Base-by-base conservation (phyloP, 1,284 basidiomycete genomes). In the Tilletia horrida region DNA sequence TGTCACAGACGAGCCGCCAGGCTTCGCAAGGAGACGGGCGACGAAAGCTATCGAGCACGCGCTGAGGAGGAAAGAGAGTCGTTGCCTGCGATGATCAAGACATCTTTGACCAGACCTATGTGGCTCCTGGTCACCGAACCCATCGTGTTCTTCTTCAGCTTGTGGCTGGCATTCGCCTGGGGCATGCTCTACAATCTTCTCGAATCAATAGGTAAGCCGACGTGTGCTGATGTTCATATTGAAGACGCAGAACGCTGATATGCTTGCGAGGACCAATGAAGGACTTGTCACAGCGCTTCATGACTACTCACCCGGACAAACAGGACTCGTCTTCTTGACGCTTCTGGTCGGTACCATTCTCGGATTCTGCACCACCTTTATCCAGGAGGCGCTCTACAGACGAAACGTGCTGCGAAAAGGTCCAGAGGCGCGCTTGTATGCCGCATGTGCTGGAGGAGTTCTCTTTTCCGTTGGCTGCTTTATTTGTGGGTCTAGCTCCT, bases 311-410 rank as follows among this genome's bases (percentile, higher is more conserved):
- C n/a, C 61, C 29, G 70, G 69, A 14, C 70, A 78, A 65, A 70
- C 70, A 21, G 71, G 70, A 29, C n/a, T 73, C 61, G 73, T 73
- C 6, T 67, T 78, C 2, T 70, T 77, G 40, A 68, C 69, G 59
- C 69, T 77, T 25, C 69, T 67, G 14, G 71, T 76, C 16, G 77
- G 74, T n/a, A 73, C 71, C 66, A 31, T 52, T 48, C 72, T 92
- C 48, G 91, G 90, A 0, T 88, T 89, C 47, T 75, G 89, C 29
- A 88, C 88, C 48, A 89, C 91, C 81, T 67, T 81, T 62, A 65
- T 81, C 77, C 76, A 78, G 45, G 76, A 76, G 21, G 64, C 67
- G 57, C 67, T 76, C 11, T 78, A 76, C 35, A 69, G 69, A 1
- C 61, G 63, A 18, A 44, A 69, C 2, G 67, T 62, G 23, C 11